Evolutionary conservation across 495 filamentous ascomycete species (phyloP), one percentile per base, ranked within the genome.

Genomic region (Xylaria nigripes): DNA sequence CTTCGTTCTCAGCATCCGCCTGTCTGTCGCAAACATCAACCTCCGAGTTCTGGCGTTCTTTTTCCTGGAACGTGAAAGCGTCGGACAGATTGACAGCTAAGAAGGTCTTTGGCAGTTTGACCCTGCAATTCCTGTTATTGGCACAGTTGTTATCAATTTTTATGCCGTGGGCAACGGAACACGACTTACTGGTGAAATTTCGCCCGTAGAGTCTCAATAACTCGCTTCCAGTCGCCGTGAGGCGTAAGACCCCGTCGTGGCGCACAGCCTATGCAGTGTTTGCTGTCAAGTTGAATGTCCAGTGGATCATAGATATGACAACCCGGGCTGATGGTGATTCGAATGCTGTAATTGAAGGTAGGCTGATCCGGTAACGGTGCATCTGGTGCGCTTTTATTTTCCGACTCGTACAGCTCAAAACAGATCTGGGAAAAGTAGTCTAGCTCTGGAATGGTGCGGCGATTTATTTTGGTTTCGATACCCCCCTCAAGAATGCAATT

Each of bases 401-500:
- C 86, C 46, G 88, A 88, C 69, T 98, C 93, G 70, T 97, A 97
- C 47, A 98, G 78, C 71, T 98, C 93, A 60, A 98, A 98, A 66
- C 87, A 92, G 61, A 98, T 96, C 65, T 95, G 90, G 24, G 86
- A 90, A n/a, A 98, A 80, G 69, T 97, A 98, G 66, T 98, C 93
- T 44, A 98, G 80, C 66, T 98, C 93, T 0, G 93, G 93, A 58
- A 98, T 98, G 25, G 89, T 88, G 62, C 86, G 87, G 41, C 93
- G 82, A 56, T 89, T 85, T 60, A 83, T 81, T 71, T 96, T 96
- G 22, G 91, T 93, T 59, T 90, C 85, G 56, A 98, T 87, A 30
- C 94, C 93, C 56, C 93, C 93, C 71, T 96, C 93, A 29, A 98
- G 76, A 57, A 98, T 96, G 68, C 94, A 97, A 70, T 98, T 98